Evolutionary conservation across 371 early-diverging fungal genomes (phyloP).

Genomic region (Mucor ambiguus): DNA sequence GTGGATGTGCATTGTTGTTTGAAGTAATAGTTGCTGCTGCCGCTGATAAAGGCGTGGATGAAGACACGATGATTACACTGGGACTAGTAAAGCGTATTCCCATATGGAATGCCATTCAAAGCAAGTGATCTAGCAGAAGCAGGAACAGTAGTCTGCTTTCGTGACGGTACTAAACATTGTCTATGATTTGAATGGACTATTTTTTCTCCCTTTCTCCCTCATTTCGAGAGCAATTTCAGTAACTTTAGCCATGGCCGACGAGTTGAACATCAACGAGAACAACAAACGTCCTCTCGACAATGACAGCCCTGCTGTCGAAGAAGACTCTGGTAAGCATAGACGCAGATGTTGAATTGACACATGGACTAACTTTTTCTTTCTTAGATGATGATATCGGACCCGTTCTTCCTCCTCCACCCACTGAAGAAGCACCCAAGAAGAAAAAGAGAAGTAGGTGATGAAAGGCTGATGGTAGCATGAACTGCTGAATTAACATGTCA

Average conservation of each 20-base stretch:
- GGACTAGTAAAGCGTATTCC: no score
- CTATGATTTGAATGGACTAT: background rate
- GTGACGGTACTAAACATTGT: constrained; percentile 1
- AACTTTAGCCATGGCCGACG: constrained; percentile 21
- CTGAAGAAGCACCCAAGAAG: constrained; percentile 33
- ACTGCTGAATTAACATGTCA: background rate
- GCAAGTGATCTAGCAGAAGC: background rate
- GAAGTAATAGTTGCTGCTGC: no score
- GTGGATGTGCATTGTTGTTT: no score
- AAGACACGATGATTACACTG: no score
- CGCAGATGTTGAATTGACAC: background rate
- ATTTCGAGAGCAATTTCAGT: background rate
- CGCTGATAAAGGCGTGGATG: no score
- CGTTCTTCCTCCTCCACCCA: constrained; percentile 36
- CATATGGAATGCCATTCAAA: background rate
- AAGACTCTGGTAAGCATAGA: constrained; percentile 22
- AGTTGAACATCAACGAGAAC: constrained; percentile 21
- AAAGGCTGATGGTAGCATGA: no score
- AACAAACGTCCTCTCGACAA: constrained; percentile 32
- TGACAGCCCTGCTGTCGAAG: background rate
- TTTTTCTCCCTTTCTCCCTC: background rate
- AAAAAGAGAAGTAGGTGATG: constrained; percentile 39
- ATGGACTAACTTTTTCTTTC: background rate
- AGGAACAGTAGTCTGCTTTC: background rate
- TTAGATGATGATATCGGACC: constrained; percentile 48